Conservation (phyloP, 164 flowering plant species). For the Cinnamomum chago region DNA sequence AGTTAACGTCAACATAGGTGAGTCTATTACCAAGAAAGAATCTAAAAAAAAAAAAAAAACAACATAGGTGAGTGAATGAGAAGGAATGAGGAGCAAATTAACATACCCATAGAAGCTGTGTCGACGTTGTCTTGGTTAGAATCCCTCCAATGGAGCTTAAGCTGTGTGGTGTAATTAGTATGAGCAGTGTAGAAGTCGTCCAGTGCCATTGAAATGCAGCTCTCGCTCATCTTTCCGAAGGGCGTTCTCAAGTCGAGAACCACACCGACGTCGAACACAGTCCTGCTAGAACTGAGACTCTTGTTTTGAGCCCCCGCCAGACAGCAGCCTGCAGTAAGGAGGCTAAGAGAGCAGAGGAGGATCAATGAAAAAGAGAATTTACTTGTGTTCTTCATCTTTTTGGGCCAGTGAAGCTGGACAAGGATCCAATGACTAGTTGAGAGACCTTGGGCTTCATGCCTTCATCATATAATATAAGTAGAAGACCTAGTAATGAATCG, state of each 20-base stretch:
- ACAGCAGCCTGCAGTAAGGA: neutral
- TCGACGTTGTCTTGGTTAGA: constrained; percentile 2
- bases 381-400: neutral
- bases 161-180: neutral
- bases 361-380: neutral
- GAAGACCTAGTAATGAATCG: too few species aligned
- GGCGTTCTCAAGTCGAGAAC: constrained; percentile 10
- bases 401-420: neutral
- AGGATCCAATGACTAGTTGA: too few species aligned
- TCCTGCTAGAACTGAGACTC: neutral
- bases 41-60: too few species aligned
- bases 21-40: too few species aligned
- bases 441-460: too few species aligned
- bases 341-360: neutral
- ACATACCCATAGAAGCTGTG: constrained; percentile 9
- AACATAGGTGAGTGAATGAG: neutral
- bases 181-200: constrained; percentile 9
- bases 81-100: neutral
- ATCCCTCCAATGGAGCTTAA: constrained; percentile 8
- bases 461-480: too few species aligned
- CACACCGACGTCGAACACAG: constrained; percentile 8
- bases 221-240: constrained; percentile 5
- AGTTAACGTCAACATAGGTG: too few species aligned
- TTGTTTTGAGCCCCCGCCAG: neutral
- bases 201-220: constrained; percentile 9